These are phyloP conservation scores for Mallotus repandus DNA, from an alignment of 441 rosid genomes.

Conservation along the genomic window DNA sequence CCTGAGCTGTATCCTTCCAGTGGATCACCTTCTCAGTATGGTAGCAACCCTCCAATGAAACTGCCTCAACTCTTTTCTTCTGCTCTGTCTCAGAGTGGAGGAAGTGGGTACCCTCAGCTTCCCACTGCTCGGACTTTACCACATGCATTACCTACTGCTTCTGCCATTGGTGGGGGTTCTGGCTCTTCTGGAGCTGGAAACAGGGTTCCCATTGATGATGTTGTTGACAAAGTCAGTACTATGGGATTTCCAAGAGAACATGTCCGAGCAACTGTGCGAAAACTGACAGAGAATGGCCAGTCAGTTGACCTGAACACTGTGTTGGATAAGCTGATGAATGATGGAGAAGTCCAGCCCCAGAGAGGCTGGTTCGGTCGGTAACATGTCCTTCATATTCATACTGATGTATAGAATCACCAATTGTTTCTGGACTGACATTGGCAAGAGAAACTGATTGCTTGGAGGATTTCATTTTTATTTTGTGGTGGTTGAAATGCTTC, in stretches of 20 bases:
- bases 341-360: constrained; percentile 64
- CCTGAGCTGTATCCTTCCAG: constrained; percentile 56
- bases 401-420: constrained; percentile 42
- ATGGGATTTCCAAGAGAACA: constrained; percentile 95
- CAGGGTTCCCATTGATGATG: constrained; percentile 79
- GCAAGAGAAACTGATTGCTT: constrained; percentile 12
- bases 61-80: constrained; percentile 44
- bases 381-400: constrained; percentile 20
- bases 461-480: neutral
- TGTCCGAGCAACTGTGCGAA: constrained; percentile 74
- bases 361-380: constrained; percentile 76
- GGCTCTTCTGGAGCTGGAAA: constrained; percentile 66
- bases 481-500: constrained; percentile 17
- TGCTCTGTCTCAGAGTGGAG: constrained; percentile 38
- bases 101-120: constrained; percentile 70
- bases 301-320: constrained; percentile 84
- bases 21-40: constrained; percentile 60
- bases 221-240: constrained; percentile 67
- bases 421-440: constrained; percentile 21
- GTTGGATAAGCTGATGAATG: constrained; percentile 92
- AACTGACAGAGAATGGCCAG: constrained; percentile 83
- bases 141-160: constrained; percentile 66
- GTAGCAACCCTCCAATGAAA: constrained; percentile 50
- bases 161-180: constrained; percentile 55
- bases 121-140: constrained; percentile 78